Conservation (phyloP, 768 basidiomycete genomes). For the Lanmaoa pseudosensibilis region DNA sequence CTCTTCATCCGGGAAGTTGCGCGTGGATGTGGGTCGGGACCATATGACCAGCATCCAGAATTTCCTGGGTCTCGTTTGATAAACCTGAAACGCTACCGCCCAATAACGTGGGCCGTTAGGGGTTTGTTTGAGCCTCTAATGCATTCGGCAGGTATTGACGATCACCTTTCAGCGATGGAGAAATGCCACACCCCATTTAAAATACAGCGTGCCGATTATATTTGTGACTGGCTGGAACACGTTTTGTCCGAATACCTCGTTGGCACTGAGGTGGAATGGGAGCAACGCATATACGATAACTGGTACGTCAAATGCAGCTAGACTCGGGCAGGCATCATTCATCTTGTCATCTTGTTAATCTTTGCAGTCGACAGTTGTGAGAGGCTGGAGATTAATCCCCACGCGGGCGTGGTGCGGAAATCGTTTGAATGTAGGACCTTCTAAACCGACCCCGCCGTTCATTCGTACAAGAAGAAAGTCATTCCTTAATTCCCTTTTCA, state of each 20-base stretch:
- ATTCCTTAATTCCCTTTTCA: not conserved
- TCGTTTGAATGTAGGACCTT: not conserved
- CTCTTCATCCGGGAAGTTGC: slow-evolving; percentile 34
- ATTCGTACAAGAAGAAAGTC: not conserved
- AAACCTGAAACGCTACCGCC: slow-evolving; percentile 40
- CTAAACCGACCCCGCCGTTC: not conserved
- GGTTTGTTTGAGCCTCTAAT: slow-evolving; percentile 28
- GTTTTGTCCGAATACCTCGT: slow-evolving; percentile 25
- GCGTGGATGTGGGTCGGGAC: slow-evolving; percentile 34
- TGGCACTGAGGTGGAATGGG: slow-evolving; percentile 32
- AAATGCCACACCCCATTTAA: slow-evolving; percentile 45
- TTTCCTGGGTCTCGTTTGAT: slow-evolving; percentile 33
- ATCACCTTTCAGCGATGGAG: slow-evolving; percentile 43
- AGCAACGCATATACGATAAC: slow-evolving; percentile 28
- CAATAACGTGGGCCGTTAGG: slow-evolving; percentile 41
- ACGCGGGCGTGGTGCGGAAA: slow-evolving; percentile 2
- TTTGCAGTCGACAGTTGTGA: slow-evolving; percentile 13
- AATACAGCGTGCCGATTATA: slow-evolving; percentile 33
- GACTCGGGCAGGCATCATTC: not conserved
- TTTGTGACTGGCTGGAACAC: slow-evolving; percentile 44
- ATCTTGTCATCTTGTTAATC: not conserved
- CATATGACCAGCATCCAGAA: slow-evolving; percentile 27
- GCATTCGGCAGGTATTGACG: not conserved
- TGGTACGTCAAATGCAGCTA: slow-evolving; percentile 20
- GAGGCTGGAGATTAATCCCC: not conserved